These are phyloP conservation scores for Lactifluus echinatus DNA, from an alignment of 768 basidiomycete species.

Conservation along the genomic window DNA sequence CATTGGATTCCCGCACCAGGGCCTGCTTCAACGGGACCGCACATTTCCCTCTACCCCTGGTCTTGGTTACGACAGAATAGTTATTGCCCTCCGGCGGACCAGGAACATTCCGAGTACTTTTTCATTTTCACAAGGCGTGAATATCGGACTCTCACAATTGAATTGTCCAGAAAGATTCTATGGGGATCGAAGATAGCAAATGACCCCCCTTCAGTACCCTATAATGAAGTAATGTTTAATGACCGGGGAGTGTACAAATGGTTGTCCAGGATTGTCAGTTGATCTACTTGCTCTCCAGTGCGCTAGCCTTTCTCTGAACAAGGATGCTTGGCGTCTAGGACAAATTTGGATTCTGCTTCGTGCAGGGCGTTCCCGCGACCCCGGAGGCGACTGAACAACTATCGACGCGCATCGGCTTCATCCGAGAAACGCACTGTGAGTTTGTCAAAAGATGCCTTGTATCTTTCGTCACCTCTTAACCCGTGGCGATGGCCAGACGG, in stretches of 20 bases:
- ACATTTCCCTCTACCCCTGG: slow-evolving; percentile 85
- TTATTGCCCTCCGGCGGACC: slow-evolving; percentile 53
- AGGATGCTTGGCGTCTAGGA: slow-evolving; percentile 41
- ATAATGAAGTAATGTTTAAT: slow-evolving; percentile 61
- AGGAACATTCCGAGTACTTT: slow-evolving; percentile 38
- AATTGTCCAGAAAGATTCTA: slow-evolving; percentile 46
- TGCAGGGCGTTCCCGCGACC: slow-evolving; percentile 70
- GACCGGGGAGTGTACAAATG: slow-evolving; percentile 69
- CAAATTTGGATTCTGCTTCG: slow-evolving; percentile 81
- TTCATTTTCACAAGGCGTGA: background rate
- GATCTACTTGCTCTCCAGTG: background rate
- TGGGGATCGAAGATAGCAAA: slow-evolving; percentile 77
- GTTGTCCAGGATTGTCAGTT: slow-evolving; percentile 68
- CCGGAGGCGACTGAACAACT: slow-evolving; percentile 81
- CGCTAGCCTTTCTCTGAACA: background rate
- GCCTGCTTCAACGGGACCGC: slow-evolving; percentile 54
- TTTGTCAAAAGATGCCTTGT: background rate
- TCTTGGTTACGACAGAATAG: slow-evolving; percentile 70
- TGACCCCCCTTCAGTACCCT: slow-evolving; percentile 65
- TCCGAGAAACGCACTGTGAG: slow-evolving; percentile 76
- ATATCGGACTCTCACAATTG: background rate
- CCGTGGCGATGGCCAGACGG: slow-evolving; percentile 49
- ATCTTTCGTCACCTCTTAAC: background rate
- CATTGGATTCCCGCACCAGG: background rate
- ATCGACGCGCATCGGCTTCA: slow-evolving; percentile 69